phyloP scores from a whole-genome alignment of 768 basidiomycete genomes.

The Auriscalpium microsporum region DNA sequence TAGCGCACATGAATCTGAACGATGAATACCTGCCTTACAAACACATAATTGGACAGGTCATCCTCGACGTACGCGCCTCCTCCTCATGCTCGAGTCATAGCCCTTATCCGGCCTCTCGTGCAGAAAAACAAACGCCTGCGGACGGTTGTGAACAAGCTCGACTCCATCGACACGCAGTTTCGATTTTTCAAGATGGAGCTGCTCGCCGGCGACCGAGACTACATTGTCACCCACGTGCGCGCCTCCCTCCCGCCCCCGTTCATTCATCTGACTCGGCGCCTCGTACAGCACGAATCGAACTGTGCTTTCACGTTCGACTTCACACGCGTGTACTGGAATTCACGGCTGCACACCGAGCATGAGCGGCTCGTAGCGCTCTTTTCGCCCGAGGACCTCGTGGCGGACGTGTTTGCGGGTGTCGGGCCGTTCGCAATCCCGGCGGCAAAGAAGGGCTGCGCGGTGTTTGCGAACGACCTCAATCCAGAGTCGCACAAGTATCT shows the following conservation, averaged over 20 bases:
- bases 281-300: constrained; percentile 64
- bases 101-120: background rate
- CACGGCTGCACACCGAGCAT: constrained; percentile 87
- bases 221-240: constrained; percentile 78
- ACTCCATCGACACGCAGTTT: constrained; percentile 77
- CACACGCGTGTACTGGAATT: constrained; percentile 96
- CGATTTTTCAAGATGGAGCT: constrained; percentile 97
- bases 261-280: background rate
- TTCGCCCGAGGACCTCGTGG: constrained; percentile 68
- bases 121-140: constrained; percentile 81
- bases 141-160: constrained; percentile 94
- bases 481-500: constrained; percentile 80
- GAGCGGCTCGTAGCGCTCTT: constrained; percentile 73
- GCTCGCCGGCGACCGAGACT: constrained; percentile 83
- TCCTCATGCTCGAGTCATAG: background rate
- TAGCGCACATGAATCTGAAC: constrained; percentile 88
- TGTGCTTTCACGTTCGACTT: constrained; percentile 94
- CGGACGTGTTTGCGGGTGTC: constrained; percentile 94
- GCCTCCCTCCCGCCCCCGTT: background rate
- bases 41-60: constrained; percentile 81
- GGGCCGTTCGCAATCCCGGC: constrained; percentile 95
- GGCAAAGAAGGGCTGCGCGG: constrained; percentile 82
- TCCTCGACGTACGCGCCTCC: constrained; percentile 65
- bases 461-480: constrained; percentile 92
- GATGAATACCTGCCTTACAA: constrained; percentile 90